Base-by-base conservation (phyloP, 495 filamentous ascomycete genomes). In the Penicillium cinerascens region DNA sequence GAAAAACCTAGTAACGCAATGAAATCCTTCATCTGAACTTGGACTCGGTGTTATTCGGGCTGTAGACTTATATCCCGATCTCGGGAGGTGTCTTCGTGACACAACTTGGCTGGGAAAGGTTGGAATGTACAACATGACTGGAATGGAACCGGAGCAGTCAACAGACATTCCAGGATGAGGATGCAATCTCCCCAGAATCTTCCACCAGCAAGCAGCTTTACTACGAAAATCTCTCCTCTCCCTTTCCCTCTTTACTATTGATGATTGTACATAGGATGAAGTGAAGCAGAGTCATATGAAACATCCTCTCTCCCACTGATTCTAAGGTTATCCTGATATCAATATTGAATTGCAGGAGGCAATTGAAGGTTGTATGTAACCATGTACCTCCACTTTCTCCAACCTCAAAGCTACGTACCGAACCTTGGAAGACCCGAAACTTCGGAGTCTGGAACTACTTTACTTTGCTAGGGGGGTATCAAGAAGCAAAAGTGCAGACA, bases 1-100 rank as follows among this genome's bases (percentile, higher is more conserved):
- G 51, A 61, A 64, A 68, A 67, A 67, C 57, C 55, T 63, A 62
- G 62, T 42, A 66, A 52, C 44, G 50, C 49, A 59, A 61, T 58
- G 37, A 59, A 52, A 48, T 44, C 50, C 11, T 42, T 49, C 37
- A 51, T 51, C 46, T 44, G 46, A 52, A 37, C 27, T 49, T 33
- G 29, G 2, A 33, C 11, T 13, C 9, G 29, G 20, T 3, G 45
- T 40, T 2, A 3, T 15, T n/a, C 4, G 39, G 21, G 20, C 6
- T 2, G 20, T 26, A n/a, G 41, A 25, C 21, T 7, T 33, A 41
- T 41, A 18, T 18, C 38, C 16, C 16, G 16, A 17, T 13, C 37
- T 20, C 37, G 37, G 37, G 38, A 33, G 29, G 1, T 33, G 29
- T 33, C 11, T 13, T 13, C 3, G 29, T 33, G 29, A 33, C 29